Evolutionary conservation across 352 stramenopile genomes (phyloP), one percentile per base, ranked within the genome.

Genomic region (Phytophthora citricola): DNA sequence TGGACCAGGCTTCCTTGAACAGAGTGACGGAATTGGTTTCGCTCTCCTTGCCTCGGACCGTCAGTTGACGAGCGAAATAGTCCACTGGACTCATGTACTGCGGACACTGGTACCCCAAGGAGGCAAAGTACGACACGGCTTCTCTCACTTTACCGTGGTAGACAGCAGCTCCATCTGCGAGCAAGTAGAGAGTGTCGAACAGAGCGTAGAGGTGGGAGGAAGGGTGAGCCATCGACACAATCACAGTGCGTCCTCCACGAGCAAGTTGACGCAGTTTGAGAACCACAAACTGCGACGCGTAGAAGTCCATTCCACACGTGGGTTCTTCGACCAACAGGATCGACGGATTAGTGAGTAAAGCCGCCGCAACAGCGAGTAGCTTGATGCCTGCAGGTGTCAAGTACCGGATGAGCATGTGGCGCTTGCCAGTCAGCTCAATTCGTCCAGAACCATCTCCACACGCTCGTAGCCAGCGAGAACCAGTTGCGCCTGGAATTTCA

Each of bases 201-300:
- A 89, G 57, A 12, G 63, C 62, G 27, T 81, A 86, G 17, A 87
- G 17, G 48, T 90, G 74, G 1, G 80, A 92, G 27, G 85, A 92
- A n/a, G 91, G 91, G 56, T 90, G 82, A 7, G 89, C 79, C 79
- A 98, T 97, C 1, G 94, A 91, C 31, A 93, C 88, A 14, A 98
- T 74, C 7, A 98, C 78, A 3, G 92, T 98, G 45, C 91, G 90
- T 31, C 91, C 91, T 47, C 76, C 55, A 58, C 90, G 86, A 5
- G 90, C 90, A 12, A 98, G 72, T 38, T 90, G 79, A 39, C 85
- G 81, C 3, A 92, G 63, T 27, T 87, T 81, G 0, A 73, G 40
- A 31, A 93, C 61, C 0, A 91, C 68, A 1, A 58, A 61, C 51
- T 92, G 75, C 4, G 81, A 75, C 38, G 80, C 79, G 67, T 81